phyloP scores from a whole-genome alignment of 345 rosid genomes.

The Hypericum perforatum region DNA sequence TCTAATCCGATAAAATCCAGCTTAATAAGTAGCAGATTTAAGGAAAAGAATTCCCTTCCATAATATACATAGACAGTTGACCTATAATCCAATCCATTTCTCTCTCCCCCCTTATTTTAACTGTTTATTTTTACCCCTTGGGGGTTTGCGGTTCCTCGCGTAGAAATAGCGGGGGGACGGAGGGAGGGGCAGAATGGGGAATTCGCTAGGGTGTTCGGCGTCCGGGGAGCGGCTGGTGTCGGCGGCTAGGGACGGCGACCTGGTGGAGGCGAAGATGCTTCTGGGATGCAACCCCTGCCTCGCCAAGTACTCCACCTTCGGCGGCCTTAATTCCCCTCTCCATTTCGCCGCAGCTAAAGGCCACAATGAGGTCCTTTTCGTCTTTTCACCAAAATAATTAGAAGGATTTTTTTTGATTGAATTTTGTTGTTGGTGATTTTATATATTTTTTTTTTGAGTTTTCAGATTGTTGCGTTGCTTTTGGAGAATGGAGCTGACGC shows the following conservation, averaged over 20 bases:
- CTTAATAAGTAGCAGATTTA: no score
- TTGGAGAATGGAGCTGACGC: slow-evolving; percentile 97
- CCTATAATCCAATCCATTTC: slow-evolving; percentile 24
- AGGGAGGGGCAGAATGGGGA: slow-evolving; percentile 49
- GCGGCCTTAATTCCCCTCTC: slow-evolving; percentile 96
- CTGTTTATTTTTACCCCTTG: no score
- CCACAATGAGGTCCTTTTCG: slow-evolving; percentile 73
- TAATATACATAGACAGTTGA: slow-evolving; percentile 31
- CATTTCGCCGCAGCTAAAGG: slow-evolving; percentile 99
- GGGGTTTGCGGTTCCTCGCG: no score
- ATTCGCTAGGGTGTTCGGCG: slow-evolving; percentile 98
- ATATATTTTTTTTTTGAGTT: slow-evolving; percentile 1
- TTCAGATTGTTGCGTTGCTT: slow-evolving; percentile 68
- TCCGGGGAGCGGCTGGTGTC: slow-evolving; percentile 96
- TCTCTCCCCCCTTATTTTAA: neutral
- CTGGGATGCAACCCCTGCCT: slow-evolving; percentile 94
- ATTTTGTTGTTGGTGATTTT: neutral
- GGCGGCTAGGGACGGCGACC: slow-evolving; percentile 99
- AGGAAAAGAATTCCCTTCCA: no score
- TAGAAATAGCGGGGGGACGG: neutral
- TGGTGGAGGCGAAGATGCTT: slow-evolving; percentile 95
- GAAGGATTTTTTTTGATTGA: neutral
- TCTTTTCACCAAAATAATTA: no score
- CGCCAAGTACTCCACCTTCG: slow-evolving; percentile 93
- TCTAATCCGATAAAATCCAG: no score